Evolutionary conservation across 2,329 filamentous ascomycete species (phyloP), one percentile per base, ranked within the genome.

Genomic region (Ceratocystis cubensis): DNA sequence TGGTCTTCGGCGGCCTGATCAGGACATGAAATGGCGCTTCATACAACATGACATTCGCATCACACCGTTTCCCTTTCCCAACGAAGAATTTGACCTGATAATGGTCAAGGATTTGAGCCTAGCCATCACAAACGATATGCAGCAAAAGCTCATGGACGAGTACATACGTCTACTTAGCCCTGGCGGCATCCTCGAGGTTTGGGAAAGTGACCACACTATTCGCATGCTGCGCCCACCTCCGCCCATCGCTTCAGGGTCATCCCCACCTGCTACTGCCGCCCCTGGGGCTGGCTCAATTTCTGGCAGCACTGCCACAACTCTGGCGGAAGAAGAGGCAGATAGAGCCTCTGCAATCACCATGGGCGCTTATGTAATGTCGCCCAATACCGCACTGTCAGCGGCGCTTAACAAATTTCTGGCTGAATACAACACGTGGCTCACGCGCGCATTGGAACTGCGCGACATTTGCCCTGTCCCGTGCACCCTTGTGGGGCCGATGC

Each of bases 21-120:
- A 86, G 71, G 89, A 89, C 61, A 88, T 96, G 80, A 86, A 89
- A 70, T 96, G 91, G 91, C 85, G 81, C 10, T 96, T 96, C 73
- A 84, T 96, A 65, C 88, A 92, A 73, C 91, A 96, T 73, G 92
- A 96, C 75, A 77, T 96, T 69, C 86, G 90, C 67, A 83, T 84
- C 68, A 74, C 82, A 1, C 89, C 90, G 0, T 83, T 92, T 72
- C 93, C 93, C 0, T 91, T 96, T 70, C 80, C 84, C 1, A 84
- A 90, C 68, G 86, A 82, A 45, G 87, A 92, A 71, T 96, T 95
- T 74, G 91, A 96, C 73, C 81, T 96, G 50, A 82, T 97, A 71
- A 91, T 96, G 80, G 82, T 90, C 72, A 96, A 96, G 75, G 91
- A 96, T 73, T 78, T 91, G 72, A 87, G 85, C 65, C 79, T 94